Percentiles rank a stretch among this genome's conserved stretches.
These are phyloP conservation scores for Microbotryum violaceum DNA, from an alignment of 1,284 basidiomycete species.

Conservation along the genomic window DNA sequence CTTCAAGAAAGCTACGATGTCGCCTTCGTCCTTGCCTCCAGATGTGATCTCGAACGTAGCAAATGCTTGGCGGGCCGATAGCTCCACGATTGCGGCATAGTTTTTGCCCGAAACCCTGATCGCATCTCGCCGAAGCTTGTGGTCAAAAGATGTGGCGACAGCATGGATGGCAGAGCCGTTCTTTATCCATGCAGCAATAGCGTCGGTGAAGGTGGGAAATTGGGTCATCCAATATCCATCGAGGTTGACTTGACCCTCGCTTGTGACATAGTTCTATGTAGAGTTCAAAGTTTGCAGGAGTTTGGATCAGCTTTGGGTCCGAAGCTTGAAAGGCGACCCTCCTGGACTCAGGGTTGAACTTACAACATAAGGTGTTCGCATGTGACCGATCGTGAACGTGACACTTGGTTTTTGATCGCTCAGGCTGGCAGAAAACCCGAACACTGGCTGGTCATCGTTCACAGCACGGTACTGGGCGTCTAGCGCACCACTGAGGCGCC, in stretches of 20 bases:
- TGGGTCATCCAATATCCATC: constrained; percentile 15
- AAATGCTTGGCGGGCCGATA: constrained; percentile 30
- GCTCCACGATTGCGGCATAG: constrained; percentile 29
- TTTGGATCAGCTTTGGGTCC: too few relatives aligned
- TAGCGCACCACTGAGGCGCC: constrained; percentile 16
- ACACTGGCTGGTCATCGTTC: constrained; percentile 25
- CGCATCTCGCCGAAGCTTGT: constrained; percentile 12
- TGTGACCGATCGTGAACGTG: constrained; percentile 19
- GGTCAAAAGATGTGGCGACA: constrained; percentile 9
- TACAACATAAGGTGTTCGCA: constrained; percentile 23
- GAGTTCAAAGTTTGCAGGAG: too few relatives aligned
- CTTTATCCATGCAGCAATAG: constrained; percentile 5
- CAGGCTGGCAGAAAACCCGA: constrained; percentile 12
- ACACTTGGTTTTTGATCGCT: background rate
- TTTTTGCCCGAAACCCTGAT: constrained; percentile 14
- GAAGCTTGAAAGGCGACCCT: too few relatives aligned
- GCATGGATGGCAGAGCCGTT: background rate
- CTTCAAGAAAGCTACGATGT: constrained; percentile 27
- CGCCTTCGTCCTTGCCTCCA: constrained; percentile 16
- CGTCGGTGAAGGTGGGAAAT: constrained; percentile 3
- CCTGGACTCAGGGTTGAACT: background rate
- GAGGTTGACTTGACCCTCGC: constrained; percentile 6
- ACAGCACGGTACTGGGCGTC: constrained; percentile 24
- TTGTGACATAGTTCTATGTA: constrained; percentile 19
- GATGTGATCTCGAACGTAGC: constrained; percentile 30